Evolutionary conservation across 176 grass and related monocot genomes (phyloP).

Genomic region (Musa itinerans): DNA sequence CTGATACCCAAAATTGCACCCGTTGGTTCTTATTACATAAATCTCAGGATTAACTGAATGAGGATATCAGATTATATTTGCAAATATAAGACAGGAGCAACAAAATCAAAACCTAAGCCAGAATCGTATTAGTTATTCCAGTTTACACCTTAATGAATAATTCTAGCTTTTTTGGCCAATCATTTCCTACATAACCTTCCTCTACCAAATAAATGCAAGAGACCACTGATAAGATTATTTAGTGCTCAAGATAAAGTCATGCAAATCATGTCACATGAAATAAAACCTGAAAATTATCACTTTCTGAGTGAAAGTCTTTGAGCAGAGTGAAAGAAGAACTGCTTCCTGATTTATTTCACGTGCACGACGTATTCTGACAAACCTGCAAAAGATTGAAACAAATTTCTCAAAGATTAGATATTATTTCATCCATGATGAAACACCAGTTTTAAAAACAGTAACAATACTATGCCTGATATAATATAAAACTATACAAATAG

Average conservation of each 20-base stretch:
- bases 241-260: conserved; percentile 10
- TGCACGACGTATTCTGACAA: conserved; percentile 74
- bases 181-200: background rate
- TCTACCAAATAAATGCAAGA: conserved; percentile 1
- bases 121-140: too few relatives aligned
- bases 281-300: conserved; percentile 94
- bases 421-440: background rate
- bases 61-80: background rate
- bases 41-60: background rate
- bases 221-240: background rate
- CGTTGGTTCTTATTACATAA: background rate
- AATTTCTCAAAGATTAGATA: background rate
- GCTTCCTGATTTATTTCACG: conserved; percentile 87
- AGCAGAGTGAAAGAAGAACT: conserved; percentile 91
- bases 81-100: background rate
- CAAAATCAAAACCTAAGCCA: too few relatives aligned
- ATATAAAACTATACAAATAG: background rate
- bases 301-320: conserved; percentile 81
- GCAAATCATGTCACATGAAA: conserved; percentile 13
- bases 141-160: too few relatives aligned
- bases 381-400: conserved; percentile 24
- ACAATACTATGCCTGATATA: background rate
- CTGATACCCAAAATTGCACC: too few relatives aligned
- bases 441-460: background rate
- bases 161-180: too few relatives aligned